Base-by-base conservation (phyloP, 345 rosid genomes). In the Acer saccharum region DNA sequence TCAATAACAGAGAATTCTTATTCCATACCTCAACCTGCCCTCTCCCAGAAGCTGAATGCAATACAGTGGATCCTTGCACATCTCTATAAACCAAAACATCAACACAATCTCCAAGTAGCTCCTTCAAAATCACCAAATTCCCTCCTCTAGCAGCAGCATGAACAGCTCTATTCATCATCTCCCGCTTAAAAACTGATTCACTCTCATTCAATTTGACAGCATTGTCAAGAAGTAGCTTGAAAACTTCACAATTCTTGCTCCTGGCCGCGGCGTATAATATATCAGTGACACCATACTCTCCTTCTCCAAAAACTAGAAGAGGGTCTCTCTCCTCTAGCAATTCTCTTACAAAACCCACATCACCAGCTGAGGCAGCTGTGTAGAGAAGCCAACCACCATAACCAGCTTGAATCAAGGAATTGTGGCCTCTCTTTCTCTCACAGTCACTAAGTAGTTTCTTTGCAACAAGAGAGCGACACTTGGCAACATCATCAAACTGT, bases 381-480 rank as follows among this genome's bases (percentile, higher is more conserved):
- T 96, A 96, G 43, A 96, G 76, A 10, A 96, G 84, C 99, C 99
- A 96, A 1, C 99, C 99, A 4, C 99, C 99, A 81, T 96, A 94
- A 0, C 99, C 97, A 18, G 97, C 95, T 81, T 97, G 85, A 54
- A 96, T 84, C 44, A 96, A 89, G 4, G 95, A 81, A 67, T 93
- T 96, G 81, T 77, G 77, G 3, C 97, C 89, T 35, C 60, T 73
- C 46, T 82, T 80, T 27, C 72, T 81, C 78, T 95, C 95, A 58
- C 93, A 86, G 62, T 91, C 94, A 3, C 75, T 82, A 20, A 92
- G 79, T 18, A 96, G 89, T 73, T 81, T 87, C 50, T 81, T 84
- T 29, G 99, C 97, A 20, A 94, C 98, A 10, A 60, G 39, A 82
- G 95, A 80, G 25, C 99, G 97, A 75, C 88, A 89, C n/a, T 80